Evolutionary conservation across 2,329 filamentous ascomycete species (phyloP).

Genomic region (Tolypocladium inflatum): DNA sequence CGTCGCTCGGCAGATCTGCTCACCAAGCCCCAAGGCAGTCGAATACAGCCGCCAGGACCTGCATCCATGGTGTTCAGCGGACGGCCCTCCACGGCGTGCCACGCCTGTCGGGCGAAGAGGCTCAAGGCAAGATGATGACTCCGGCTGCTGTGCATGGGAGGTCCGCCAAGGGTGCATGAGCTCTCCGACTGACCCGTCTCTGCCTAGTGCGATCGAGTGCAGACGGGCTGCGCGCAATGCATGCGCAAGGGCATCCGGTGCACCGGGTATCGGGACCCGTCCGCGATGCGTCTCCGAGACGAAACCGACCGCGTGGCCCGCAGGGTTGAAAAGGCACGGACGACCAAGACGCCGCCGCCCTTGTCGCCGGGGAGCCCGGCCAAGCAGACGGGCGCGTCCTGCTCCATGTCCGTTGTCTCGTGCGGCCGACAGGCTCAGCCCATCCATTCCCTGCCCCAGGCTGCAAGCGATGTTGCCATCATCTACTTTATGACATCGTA

Average conservation of each 20-base stretch:
- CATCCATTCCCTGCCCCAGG: not conserved
- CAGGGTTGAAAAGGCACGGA: conserved; percentile 6
- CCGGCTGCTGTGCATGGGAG: too few species aligned
- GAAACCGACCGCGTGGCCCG: conserved; percentile 13
- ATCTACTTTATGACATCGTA: conserved; percentile 15
- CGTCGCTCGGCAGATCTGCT: too few species aligned
- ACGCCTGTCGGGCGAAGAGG: conserved; percentile 14
- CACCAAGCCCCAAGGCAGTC: not conserved
- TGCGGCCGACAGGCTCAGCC: too few species aligned
- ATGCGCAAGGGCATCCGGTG: conserved; percentile 14
- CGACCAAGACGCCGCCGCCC: not conserved
- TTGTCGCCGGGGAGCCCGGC: too few species aligned
- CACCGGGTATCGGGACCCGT: conserved; percentile 14
- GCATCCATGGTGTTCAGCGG: conserved; percentile 16
- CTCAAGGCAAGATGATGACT: conserved; percentile 12
- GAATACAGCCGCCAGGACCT: too few species aligned
- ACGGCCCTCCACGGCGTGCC: conserved; percentile 16
- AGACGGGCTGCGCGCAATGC: conserved; percentile 15
- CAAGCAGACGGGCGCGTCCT: not conserved
- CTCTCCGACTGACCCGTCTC: not conserved
- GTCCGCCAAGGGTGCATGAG: not conserved
- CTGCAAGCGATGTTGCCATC: conserved; percentile 6
- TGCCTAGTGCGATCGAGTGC: conserved; percentile 14
- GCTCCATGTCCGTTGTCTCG: not conserved
- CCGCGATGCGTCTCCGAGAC: conserved; percentile 13